A percentile compares a stretch with the other conserved stretches of the same genome.
phyloP scores from a whole-genome alignment of 108 stramenopile species.

The Pseudonitzschia pungens region DNA sequence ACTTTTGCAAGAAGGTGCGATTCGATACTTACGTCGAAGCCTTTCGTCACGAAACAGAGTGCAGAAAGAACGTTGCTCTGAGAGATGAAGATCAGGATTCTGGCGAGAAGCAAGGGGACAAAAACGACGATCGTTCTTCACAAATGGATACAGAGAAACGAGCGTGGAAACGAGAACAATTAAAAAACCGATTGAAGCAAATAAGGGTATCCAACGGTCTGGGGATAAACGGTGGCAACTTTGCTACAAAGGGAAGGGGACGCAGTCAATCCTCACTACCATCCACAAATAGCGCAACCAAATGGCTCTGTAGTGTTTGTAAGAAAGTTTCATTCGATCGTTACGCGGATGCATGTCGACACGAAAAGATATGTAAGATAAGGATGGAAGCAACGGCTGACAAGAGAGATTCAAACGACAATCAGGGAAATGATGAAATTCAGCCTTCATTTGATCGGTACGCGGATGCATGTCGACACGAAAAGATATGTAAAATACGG shows the following conservation, averaged over 20 bases:
- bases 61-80: background rate
- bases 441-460: too few species aligned
- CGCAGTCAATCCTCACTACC: background rate
- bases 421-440: too few species aligned
- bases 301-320: conserved; percentile 24
- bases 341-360: conserved; percentile 10
- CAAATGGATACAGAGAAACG: background rate
- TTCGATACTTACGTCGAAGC: conserved; percentile 25
- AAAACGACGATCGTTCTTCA: background rate
- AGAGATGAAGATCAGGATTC: background rate
- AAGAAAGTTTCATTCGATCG: conserved; percentile 16
- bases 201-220: background rate
- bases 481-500: too few species aligned
- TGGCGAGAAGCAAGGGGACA: background rate
- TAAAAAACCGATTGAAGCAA: background rate
- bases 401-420: background rate
- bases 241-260: background rate
- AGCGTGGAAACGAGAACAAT: background rate
- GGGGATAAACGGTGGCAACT: background rate
- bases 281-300: conserved; percentile 1
- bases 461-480: background rate
- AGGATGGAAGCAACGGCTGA: conserved; percentile 9
- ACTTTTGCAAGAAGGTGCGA: conserved; percentile 17
- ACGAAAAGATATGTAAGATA: background rate
- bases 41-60: conserved; percentile 20